These are phyloP conservation scores for Mycena vitilis DNA, from an alignment of 768 basidiomycete genomes.

Conservation along the genomic window DNA sequence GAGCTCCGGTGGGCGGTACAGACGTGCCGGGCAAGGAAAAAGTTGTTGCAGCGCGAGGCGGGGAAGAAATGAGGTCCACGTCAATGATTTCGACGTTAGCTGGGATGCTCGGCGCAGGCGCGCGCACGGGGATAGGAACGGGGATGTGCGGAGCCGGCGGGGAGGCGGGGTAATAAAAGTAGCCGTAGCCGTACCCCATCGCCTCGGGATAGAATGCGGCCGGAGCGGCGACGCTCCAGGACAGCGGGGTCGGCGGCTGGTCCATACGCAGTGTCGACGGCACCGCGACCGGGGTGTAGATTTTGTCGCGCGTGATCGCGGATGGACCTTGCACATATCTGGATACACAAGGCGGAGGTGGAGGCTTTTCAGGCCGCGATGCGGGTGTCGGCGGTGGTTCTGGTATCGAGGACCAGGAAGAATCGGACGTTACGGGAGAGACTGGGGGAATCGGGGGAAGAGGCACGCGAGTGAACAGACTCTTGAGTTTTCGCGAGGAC, in stretches of 20 bases:
- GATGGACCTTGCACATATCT: not conserved
- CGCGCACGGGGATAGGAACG: not conserved
- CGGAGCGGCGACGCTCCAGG: not conserved
- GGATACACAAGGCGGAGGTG: no score
- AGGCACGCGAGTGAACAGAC: constrained; percentile 16
- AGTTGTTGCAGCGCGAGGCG: not conserved
- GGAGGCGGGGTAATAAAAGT: not conserved
- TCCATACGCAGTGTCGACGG: constrained; percentile 16
- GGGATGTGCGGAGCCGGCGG: not conserved
- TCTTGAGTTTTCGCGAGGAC: constrained; percentile 1
- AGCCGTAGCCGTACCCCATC: constrained; percentile 11
- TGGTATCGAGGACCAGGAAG: not conserved
- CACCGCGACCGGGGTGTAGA: constrained; percentile 12
- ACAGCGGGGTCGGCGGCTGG: not conserved
- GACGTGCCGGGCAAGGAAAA: not conserved
- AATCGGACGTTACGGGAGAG: constrained; percentile 8
- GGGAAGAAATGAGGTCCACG: constrained; percentile 9
- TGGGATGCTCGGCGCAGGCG: not conserved
- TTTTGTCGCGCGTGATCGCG: constrained; percentile 8
- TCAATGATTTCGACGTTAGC: constrained; percentile 13
- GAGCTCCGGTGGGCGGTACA: not conserved
- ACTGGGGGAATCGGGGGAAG: constrained; percentile 6
- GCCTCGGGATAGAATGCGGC: not conserved
- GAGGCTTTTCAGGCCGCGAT: not conserved
- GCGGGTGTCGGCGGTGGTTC: not conserved